phyloP scores from a whole-genome alignment of 768 basidiomycete species.

The Artomyces pyxidatus region DNA sequence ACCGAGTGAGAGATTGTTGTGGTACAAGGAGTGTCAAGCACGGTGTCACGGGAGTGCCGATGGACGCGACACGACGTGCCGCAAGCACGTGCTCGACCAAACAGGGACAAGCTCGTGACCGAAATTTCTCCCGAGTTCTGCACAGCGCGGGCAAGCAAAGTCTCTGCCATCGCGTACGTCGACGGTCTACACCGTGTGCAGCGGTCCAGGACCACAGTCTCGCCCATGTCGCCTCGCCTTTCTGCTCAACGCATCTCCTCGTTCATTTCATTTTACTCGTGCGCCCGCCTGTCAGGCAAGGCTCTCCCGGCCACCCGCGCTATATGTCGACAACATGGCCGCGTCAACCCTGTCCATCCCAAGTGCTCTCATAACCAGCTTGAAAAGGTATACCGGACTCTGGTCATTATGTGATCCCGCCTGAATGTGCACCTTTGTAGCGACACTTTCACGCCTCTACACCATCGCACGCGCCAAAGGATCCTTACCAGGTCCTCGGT shows the following conservation, averaged over 20 bases:
- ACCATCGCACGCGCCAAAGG: conserved; percentile 48
- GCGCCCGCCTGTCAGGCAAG: conserved; percentile 29
- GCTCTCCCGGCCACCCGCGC: conserved; percentile 2
- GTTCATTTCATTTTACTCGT: conserved; percentile 42
- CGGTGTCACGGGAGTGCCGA: not conserved
- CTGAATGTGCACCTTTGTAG: conserved; percentile 30
- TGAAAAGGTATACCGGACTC: conserved; percentile 6
- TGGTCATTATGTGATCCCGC: conserved; percentile 1
- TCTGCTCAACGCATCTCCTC: conserved; percentile 18
- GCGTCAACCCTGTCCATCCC: not conserved
- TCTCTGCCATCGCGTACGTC: too few species aligned
- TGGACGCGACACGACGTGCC: not conserved
- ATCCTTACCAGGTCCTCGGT: conserved; percentile 90
- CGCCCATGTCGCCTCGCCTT: conserved; percentile 44
- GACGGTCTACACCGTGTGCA: not conserved
- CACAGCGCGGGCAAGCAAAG: too few species aligned
- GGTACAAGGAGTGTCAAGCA: too few species aligned
- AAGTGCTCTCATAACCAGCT: conserved; percentile 5
- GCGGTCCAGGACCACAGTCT: not conserved
- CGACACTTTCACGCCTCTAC: conserved; percentile 70
- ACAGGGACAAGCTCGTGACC: not conserved
- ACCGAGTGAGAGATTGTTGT: too few species aligned
- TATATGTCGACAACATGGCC: conserved; percentile 1
- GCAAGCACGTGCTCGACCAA: not conserved
- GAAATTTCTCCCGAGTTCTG: too few species aligned